These are phyloP conservation scores for Hygrocybe coccinea DNA, from an alignment of 768 basidiomycete species.

Conservation along the genomic window DNA sequence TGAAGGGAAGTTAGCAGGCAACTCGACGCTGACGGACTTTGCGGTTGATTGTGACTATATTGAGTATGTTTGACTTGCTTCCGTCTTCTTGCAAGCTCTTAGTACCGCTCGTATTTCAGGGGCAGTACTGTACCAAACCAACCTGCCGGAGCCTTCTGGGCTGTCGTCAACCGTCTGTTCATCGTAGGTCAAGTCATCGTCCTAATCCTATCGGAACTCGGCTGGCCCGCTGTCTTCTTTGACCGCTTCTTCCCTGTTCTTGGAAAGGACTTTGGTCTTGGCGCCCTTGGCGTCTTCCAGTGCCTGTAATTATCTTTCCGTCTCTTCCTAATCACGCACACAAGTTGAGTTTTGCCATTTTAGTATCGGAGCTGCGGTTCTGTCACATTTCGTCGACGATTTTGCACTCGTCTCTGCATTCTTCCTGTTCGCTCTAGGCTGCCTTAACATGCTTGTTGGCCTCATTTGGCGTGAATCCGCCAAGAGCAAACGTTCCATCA, in stretches of 20 bases:
- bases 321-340: too few relatives aligned
- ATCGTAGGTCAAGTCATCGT: conserved; percentile 77
- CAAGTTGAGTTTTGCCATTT: background rate
- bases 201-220: conserved; percentile 71
- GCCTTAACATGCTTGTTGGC: conserved; percentile 76
- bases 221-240: conserved; percentile 77
- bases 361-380: conserved; percentile 64
- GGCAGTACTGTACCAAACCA: conserved; percentile 91
- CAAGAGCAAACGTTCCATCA: conserved; percentile 63
- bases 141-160: conserved; percentile 89
- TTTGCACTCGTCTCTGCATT: conserved; percentile 86
- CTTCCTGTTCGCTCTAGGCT: conserved; percentile 79
- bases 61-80: conserved; percentile 54
- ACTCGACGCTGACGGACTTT: conserved; percentile 24
- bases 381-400: conserved; percentile 73
- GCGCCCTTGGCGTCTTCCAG: conserved; percentile 84
- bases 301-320: conserved; percentile 51
- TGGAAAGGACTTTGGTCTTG: conserved; percentile 80
- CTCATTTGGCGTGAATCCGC: conserved; percentile 70
- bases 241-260: conserved; percentile 87
- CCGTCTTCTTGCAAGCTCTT: background rate
- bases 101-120: conserved; percentile 21
- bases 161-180: conserved; percentile 78
- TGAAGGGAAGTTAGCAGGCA: conserved; percentile 36
- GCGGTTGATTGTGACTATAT: conserved; percentile 42